Base-by-base conservation (phyloP, 345 rosid species). In the Camelina sativa region DNA sequence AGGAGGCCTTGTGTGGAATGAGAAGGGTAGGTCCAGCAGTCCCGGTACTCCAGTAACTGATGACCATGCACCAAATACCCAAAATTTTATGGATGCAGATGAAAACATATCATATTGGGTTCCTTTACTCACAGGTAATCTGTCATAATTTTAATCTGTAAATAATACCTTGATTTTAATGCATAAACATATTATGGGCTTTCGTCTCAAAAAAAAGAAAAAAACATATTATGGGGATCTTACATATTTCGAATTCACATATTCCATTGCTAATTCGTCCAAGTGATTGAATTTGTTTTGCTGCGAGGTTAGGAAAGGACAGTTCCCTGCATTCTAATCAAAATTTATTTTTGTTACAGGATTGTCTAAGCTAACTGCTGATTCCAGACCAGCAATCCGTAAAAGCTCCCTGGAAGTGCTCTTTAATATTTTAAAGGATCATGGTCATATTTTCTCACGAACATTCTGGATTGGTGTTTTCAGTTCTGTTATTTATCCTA, bases 401-500 rank as follows among this genome's bases (percentile, higher is more conserved):
- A 94, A 86, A 84, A 90, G 93, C 85, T 84, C 98, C 38, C 74
- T 91, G 83, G 96, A 94, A 86, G 93, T 94, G 55, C 91, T 94
- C 76, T 91, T 94, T 79, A 87, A 90, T 82, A 91, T 94, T 80
- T 82, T 94, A n/a, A 91, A 85, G 82, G 97, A 94, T 82, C 98
- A 94, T 61, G 98, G 98, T 50, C 91, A 89, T 83, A 87, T 91
- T 46, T 94, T 94, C 85, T 87, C 97, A n/a, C 78, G 60, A 54
- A 77, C 85, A 38, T 88, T 91, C 75, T 91, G 95, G 97, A 68
- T 67, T 40, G 81, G 82, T 53, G 75, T 94, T 82, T 87, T 87
- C 75, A 77, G 73, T 65, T 84, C 88, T 67, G 82, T 85, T 56
- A 75, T 94, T 54, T 79, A 85, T 60, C 95, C 97, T 37, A 84